Conservation (phyloP, 164 flowering plant genomes). For the Dillenia suffruticosa region DNA sequence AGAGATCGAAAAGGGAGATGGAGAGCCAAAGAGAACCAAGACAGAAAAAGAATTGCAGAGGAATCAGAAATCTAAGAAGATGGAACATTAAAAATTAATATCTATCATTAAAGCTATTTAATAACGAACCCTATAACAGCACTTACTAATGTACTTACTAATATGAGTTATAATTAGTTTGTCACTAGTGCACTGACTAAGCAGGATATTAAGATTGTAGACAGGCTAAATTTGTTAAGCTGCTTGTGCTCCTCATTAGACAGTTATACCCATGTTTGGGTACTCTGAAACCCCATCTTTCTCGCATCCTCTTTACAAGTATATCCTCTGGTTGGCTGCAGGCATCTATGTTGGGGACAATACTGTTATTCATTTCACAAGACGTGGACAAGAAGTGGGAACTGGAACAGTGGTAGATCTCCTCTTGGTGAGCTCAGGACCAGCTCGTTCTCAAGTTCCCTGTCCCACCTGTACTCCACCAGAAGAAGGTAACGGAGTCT, state of each 20-base stretch:
- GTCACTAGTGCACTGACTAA: too few relatives aligned
- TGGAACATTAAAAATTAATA: too few relatives aligned
- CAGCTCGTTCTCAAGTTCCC: slow-evolving; percentile 18
- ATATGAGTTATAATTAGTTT: too few relatives aligned
- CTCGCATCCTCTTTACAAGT: not conserved
- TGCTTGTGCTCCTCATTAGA: not conserved
- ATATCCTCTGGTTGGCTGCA: slow-evolving; percentile 1
- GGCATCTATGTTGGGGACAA: slow-evolving; percentile 62
- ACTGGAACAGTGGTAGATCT: slow-evolving; percentile 61
- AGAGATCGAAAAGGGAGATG: too few relatives aligned
- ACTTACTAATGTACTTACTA: too few relatives aligned
- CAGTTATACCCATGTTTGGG: not conserved
- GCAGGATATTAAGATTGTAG: not conserved
- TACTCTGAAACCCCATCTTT: not conserved
- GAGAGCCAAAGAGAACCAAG: too few relatives aligned
- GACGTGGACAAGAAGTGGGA: slow-evolving; percentile 68
- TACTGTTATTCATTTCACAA: slow-evolving; percentile 64
- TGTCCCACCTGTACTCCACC: slow-evolving; percentile 40
- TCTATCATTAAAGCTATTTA: too few relatives aligned
- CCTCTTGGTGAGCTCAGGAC: slow-evolving; percentile 29
- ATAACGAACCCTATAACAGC: too few relatives aligned
- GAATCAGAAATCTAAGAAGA: too few relatives aligned
- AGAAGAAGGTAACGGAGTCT: slow-evolving; percentile 43
- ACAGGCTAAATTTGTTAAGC: slow-evolving; percentile 2
- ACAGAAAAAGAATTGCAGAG: too few relatives aligned